Base-by-base conservation (phyloP, 805 yeast species). In the Lachancea kluyveri region DNA sequence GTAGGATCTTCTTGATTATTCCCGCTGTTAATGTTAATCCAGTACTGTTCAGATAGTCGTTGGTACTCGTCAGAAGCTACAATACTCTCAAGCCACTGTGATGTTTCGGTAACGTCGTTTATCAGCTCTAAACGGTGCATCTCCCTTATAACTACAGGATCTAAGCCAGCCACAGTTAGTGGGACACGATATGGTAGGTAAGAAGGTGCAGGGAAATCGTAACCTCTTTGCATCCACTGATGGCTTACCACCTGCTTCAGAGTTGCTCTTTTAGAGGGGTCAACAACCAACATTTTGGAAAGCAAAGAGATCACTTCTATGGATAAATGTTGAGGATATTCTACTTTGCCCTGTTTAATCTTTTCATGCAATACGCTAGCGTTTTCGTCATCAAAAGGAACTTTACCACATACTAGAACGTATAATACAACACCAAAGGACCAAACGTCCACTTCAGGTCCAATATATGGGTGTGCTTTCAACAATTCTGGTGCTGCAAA, bases 401-500 rank as follows among this genome's bases (percentile, higher is more conserved):
- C 97, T 56, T 86, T 88, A 34, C 99, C 99, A 57, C 96, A 88
- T 2, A 92, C 96, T 39, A 92, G 67, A 6, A 92, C 99, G 52
- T 86, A 92, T 30, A 92, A 62, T 0, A 92, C 97, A 19, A 92
- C 95, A 42, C 98, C 98, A 66, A 88, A 90, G 2, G 96, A 85
- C 98, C 98, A 92, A 12, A 92, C 79, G 57, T 92, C 98, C 28
- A 92, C 96, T 57, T 92, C 98, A 1, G 98, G 98, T 0, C 98
- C 99, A 21, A 73, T 67, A 50, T 92, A 92, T 1, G 96, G 96
- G 44, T 77, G 77, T 1, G 97, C 98, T 37, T 84, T 82, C 33
- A 92, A 66, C 45, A 92, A 68, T 58, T 92, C 99, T 0, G 99
- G 99, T 0, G 99, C 98, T 1, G 98, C 99, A 71, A 92, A 92